Percentiles rank a stretch among this genome's conserved stretches.
phyloP scores from a whole-genome alignment of 176 grass and related monocot species.

The Avena insularis region DNA sequence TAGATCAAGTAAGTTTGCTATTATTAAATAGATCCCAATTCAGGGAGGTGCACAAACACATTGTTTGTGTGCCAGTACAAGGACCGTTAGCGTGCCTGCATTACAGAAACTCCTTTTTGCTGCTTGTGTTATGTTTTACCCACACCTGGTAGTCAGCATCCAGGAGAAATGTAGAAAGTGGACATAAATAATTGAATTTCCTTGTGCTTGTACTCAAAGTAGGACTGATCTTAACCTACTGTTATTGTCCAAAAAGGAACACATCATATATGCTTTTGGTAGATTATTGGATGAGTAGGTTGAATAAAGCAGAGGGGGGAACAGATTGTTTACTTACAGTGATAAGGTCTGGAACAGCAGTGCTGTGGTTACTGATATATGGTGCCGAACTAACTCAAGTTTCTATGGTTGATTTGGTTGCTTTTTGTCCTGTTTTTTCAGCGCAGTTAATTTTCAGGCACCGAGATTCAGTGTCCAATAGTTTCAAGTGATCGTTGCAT shows the following conservation, averaged over 20 bases:
- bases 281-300: neutral
- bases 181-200: neutral
- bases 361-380: neutral
- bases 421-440: neutral
- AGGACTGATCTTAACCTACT: neutral
- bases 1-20: neutral
- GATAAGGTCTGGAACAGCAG: neutral
- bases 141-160: neutral
- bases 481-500: neutral
- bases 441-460: neutral
- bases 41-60: neutral
- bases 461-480: conserved; percentile 12
- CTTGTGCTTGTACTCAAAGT: neutral
- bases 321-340: neutral
- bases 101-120: neutral
- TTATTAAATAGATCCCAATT: neutral
- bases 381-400: neutral
- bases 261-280: neutral
- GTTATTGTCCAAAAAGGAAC: neutral
- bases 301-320: neutral
- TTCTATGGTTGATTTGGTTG: neutral
- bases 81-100: neutral
- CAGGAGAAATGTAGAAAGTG: neutral
- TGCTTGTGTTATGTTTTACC: neutral
- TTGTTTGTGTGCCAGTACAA: neutral